Percentiles rank a stretch among this genome's conserved stretches.
Conservation (phyloP, 1,284 basidiomycete species). For the Sporisorium sorghi region DNA sequence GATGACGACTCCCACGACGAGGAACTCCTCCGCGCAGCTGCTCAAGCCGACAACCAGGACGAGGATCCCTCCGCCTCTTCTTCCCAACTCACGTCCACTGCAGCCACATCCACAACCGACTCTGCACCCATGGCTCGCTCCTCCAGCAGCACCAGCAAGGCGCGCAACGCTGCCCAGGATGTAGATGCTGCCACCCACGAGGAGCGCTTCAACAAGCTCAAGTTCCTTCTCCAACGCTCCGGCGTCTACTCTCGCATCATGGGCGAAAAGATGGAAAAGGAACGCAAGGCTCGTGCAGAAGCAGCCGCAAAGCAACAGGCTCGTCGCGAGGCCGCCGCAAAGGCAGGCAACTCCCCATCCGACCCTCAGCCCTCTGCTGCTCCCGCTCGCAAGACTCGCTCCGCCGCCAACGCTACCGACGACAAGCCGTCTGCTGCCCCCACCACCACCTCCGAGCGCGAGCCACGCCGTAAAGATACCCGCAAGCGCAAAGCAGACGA, state of each 20-base stretch:
- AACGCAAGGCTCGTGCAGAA: constrained; percentile 43
- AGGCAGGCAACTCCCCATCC: constrained; percentile 7
- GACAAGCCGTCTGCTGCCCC: constrained; percentile 25
- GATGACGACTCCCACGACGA: constrained; percentile 71
- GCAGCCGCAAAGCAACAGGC: constrained; percentile 36
- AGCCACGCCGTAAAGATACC: constrained; percentile 25
- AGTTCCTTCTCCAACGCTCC: constrained; percentile 62
- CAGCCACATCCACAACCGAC: constrained; percentile 17
- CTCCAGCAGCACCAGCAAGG: constrained; percentile 11
- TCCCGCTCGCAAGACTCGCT: constrained; percentile 36
- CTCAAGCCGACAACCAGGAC: constrained; percentile 39
- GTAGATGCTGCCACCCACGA: constrained; percentile 45
- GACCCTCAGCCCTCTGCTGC: constrained; percentile 28
- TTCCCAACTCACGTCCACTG: constrained; percentile 8
- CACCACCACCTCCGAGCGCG: constrained; percentile 19
- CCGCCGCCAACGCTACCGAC: constrained; percentile 15
- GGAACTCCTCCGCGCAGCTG: constrained; percentile 70
- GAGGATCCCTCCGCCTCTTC: constrained; percentile 5
- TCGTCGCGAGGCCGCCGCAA: constrained; percentile 25
- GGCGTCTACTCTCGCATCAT: constrained; percentile 66
- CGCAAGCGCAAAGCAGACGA: constrained; percentile 47
- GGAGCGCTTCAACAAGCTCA: constrained; percentile 61
- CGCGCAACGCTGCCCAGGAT: constrained; percentile 26
- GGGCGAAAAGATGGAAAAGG: constrained; percentile 64
- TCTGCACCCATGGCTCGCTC: constrained; percentile 35